A percentile compares a stretch with the other conserved stretches of the same genome.
Conservation (phyloP, 108 stramenopile species). For the Skeletonema potamos region DNA sequence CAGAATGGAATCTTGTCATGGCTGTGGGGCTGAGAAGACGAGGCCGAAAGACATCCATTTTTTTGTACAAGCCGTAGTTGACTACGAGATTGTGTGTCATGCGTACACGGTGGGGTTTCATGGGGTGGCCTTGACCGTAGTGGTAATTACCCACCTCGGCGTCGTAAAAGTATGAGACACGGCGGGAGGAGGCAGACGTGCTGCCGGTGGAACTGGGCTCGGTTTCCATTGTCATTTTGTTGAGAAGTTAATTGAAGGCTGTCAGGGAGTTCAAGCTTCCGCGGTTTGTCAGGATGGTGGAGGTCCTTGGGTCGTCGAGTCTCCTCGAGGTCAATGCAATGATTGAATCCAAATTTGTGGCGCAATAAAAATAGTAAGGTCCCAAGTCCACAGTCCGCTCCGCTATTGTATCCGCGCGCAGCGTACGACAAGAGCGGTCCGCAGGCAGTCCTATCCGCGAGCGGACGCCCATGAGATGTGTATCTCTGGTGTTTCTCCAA, state of each 20-base stretch:
- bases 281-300: neutral
- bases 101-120: constrained; percentile 99
- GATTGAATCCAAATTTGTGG: neutral
- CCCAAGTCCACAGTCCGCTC: too few species aligned
- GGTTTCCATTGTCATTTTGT: neutral
- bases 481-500: too few species aligned
- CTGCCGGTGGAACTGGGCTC: neutral
- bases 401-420: too few species aligned
- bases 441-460: too few species aligned
- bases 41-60: constrained; percentile 98
- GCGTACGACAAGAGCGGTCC: too few species aligned
- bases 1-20: constrained; percentile 97
- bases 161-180: constrained; percentile 96
- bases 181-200: constrained; percentile 37
- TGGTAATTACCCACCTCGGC: constrained; percentile 98
- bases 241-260: neutral
- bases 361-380: too few species aligned
- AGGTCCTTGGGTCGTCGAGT: neutral
- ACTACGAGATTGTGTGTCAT: constrained; percentile 99
- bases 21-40: constrained; percentile 91
- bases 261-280: neutral
- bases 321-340: neutral
- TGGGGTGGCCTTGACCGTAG: constrained; percentile 98
- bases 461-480: too few species aligned
- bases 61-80: constrained; percentile 96